Conservation (phyloP, 2,329 filamentous ascomycete species). For the Colletotrichum higginsianum region DNA sequence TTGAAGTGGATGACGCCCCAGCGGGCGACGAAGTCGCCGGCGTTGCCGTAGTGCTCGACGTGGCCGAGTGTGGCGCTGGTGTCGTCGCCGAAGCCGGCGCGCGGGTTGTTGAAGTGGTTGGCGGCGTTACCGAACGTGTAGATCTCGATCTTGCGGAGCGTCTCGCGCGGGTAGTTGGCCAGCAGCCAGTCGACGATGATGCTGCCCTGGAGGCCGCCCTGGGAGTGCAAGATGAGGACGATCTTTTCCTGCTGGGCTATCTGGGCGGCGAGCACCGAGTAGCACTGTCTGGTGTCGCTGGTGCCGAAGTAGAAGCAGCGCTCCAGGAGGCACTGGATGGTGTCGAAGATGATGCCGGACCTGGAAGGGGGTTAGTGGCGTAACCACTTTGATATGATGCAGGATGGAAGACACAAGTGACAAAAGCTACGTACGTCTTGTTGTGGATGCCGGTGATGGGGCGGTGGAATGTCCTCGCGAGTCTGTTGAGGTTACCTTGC, state of each 20-base stretch:
- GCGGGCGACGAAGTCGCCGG: slow-evolving; percentile 79
- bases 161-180: slow-evolving; percentile 76
- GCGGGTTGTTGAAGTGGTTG: slow-evolving; percentile 86
- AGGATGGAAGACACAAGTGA: neutral
- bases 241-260: slow-evolving; percentile 68
- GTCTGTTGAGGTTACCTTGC: slow-evolving; percentile 77
- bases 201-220: slow-evolving; percentile 82
- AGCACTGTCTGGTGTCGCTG: slow-evolving; percentile 74
- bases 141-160: slow-evolving; percentile 79
- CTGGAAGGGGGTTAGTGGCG: neutral
- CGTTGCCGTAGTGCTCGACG: slow-evolving; percentile 86
- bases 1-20: slow-evolving; percentile 81
- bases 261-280: slow-evolving; percentile 72
- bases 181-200: slow-evolving; percentile 84
- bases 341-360: slow-evolving; percentile 81
- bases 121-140: slow-evolving; percentile 85
- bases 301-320: slow-evolving; percentile 82
- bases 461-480: slow-evolving; percentile 80
- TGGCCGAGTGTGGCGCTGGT: slow-evolving; percentile 68
- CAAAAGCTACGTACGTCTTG: slow-evolving; percentile 61
- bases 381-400: too few relatives aligned
- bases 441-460: slow-evolving; percentile 83
- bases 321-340: slow-evolving; percentile 84
- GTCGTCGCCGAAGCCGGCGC: slow-evolving; percentile 54
- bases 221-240: slow-evolving; percentile 82